phyloP scores from a whole-genome alignment of 1,284 basidiomycete species.

The Rhodotorula sp. region DNA sequence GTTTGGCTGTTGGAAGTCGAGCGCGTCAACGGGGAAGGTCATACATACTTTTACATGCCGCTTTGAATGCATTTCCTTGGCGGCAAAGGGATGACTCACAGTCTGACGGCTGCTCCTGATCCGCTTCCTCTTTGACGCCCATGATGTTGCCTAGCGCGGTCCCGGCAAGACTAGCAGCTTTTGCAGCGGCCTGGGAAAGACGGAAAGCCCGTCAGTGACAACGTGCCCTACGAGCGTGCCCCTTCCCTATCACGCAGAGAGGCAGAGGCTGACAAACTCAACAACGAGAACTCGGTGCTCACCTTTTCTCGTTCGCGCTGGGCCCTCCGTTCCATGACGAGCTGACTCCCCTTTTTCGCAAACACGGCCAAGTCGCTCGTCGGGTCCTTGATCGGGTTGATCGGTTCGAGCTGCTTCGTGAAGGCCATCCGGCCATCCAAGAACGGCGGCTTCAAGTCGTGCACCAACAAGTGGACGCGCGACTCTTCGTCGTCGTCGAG shows the following conservation, averaged over 20 bases:
- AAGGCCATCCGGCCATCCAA: constrained; percentile 93
- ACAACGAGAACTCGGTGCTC: not conserved
- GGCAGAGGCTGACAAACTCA: too few species aligned
- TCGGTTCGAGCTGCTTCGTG: constrained; percentile 93
- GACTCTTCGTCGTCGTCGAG: constrained; percentile 83
- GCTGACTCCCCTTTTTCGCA: constrained; percentile 86
- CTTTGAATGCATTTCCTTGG: not conserved
- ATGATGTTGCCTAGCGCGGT: constrained; percentile 94
- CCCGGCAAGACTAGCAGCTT: constrained; percentile 86
- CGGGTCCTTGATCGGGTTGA: constrained; percentile 91
- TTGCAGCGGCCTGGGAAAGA: constrained; percentile 69
- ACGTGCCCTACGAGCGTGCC: too few species aligned
- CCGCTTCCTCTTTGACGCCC: constrained; percentile 82
- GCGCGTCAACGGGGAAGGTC: too few species aligned
- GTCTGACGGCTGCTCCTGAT: constrained; percentile 56
- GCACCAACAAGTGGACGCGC: constrained; percentile 93
- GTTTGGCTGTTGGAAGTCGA: not conserved
- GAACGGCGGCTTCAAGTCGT: constrained; percentile 96
- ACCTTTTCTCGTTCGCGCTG: constrained; percentile 88
- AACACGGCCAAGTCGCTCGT: constrained; percentile 95
- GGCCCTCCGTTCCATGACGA: constrained; percentile 93
- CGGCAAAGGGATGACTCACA: constrained; percentile 3
- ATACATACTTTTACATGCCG: not conserved
- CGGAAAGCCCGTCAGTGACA: not conserved
- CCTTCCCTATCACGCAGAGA: too few species aligned